Evolutionary conservation across 352 stramenopile genomes (phyloP), one percentile per base, ranked within the genome.

Genomic region (Globisporangium recalcitrans): DNA sequence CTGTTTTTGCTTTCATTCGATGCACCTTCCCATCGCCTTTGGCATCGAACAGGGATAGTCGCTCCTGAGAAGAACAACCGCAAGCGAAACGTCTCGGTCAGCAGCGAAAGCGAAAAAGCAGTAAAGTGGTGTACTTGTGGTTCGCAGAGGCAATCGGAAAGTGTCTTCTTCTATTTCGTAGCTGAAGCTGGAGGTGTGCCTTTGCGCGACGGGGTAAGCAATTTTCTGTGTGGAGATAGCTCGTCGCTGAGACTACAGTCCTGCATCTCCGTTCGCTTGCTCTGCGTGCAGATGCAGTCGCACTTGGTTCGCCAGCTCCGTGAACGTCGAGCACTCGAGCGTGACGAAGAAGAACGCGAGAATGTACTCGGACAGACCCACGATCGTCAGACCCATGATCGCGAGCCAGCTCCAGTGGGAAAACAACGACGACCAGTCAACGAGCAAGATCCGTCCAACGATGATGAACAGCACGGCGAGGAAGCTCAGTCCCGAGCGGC

Each of bases 301-400:
- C 58, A 85, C 77, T 63, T 93, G 69, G 69, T 85, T 90, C 31
- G 68, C 66, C 11, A 93, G 64, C 66, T 93, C 82, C 16, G 78
- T 91, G 69, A 93, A 93, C 40, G 78, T 82, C 53, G 84, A 90
- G 67, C 80, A 89, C 71, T 93, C 84, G 48, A 91, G 80, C 42
- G 84, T 91, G 44, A 90, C 67, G 55, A 90, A 82, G 69, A 84
- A 93, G 71, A 93, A 91, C 36, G 82, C 72, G 40, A 93, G 63
- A 26, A 88, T 61, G 71, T 93, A 93, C 64, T 91, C 80, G 44
- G 78, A 60, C 47, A 83, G 38, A 13, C 68, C 72, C 22, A 71
- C 69, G 49, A 87, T 52, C 4, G 64, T 51, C 19, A 83, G 49
- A 5, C 80, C 36, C 60, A 85, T 52, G 11, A 83, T 62, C 58